A percentile compares a stretch with the other conserved stretches of the same genome.
phyloP scores from a whole-genome alignment of 257 asterid genomes.

The Voacanga thouarsii region DNA sequence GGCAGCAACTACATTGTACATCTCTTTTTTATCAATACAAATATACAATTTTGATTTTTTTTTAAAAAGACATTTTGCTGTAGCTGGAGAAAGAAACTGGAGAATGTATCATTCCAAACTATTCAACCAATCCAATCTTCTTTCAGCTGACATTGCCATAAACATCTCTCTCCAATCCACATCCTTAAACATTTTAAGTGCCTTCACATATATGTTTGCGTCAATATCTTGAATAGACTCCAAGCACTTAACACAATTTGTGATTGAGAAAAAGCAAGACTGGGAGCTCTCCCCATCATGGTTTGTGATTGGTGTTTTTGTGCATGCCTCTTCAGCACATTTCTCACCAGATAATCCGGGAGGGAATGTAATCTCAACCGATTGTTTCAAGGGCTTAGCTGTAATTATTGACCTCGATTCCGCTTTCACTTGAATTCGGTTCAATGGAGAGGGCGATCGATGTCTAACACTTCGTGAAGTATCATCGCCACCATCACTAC shows the following conservation, averaged over 20 bases:
- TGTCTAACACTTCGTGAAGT: neutral
- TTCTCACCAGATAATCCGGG: neutral
- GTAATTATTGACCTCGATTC: neutral
- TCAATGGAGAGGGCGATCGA: neutral
- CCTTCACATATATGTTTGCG: constrained; percentile 15
- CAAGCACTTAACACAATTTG: constrained; percentile 10
- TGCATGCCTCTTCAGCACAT: neutral
- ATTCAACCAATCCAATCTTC: constrained; percentile 12
- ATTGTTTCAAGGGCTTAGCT: neutral
- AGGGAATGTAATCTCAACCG: neutral
- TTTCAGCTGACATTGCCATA: constrained; percentile 19
- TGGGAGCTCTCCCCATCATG: neutral
- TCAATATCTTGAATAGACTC: constrained; percentile 16
- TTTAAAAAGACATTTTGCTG: neutral
- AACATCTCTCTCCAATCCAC: constrained; percentile 24
- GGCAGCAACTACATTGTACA: too few species aligned
- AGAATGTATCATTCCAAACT: neutral
- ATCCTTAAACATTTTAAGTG: constrained; percentile 17
- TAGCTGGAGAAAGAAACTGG: neutral
- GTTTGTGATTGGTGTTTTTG: neutral
- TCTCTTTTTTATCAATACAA: too few species aligned
- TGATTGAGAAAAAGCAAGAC: neutral
- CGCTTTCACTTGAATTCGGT: neutral
- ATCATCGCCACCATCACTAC: neutral
- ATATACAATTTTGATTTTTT: too few species aligned